These are phyloP conservation scores for Botryosphaeria dothidea DNA, from an alignment of 2,329 filamentous ascomycete species.

Conservation along the genomic window DNA sequence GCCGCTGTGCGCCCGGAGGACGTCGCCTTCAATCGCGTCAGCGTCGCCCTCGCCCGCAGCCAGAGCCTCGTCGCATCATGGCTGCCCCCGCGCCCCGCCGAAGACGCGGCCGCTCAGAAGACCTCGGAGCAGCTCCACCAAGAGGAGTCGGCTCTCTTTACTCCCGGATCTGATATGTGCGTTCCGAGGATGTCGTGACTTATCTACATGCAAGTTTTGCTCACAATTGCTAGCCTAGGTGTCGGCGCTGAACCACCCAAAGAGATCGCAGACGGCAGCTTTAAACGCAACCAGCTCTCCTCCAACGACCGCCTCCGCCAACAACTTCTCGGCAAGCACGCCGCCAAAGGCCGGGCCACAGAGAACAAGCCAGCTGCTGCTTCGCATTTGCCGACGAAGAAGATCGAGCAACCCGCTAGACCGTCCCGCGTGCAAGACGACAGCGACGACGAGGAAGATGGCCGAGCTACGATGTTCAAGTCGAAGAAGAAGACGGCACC, in stretches of 20 bases:
- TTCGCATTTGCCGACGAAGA: slow-evolving; percentile 13
- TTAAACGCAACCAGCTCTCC: slow-evolving; percentile 36
- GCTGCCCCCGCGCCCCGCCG: slow-evolving; percentile 51
- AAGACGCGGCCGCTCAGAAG: slow-evolving; percentile 40
- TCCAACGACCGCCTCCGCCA: slow-evolving; percentile 47
- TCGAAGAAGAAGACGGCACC: slow-evolving; percentile 29
- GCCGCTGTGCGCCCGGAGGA: slow-evolving; percentile 44
- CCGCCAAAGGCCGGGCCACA: slow-evolving; percentile 35
- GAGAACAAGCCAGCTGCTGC: slow-evolving; percentile 28
- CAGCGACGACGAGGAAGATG: slow-evolving; percentile 43
- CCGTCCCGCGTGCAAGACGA: slow-evolving; percentile 25
- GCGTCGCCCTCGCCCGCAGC: slow-evolving; percentile 54
- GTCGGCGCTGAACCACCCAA: slow-evolving; percentile 40
- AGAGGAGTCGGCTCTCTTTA: slow-evolving; percentile 58
- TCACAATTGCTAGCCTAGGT: slow-evolving; percentile 34
- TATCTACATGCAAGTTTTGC: not conserved
- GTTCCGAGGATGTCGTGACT: slow-evolving; percentile 10
- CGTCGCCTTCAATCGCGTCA: slow-evolving; percentile 56
- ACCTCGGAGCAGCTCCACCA: slow-evolving; percentile 47
- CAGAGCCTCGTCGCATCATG: slow-evolving; percentile 58
- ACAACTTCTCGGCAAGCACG: slow-evolving; percentile 45
- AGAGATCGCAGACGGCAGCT: slow-evolving; percentile 37
- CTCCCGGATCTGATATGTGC: slow-evolving; percentile 56
- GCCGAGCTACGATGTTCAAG: slow-evolving; percentile 35
- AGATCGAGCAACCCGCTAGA: slow-evolving; percentile 20